Evolutionary conservation across 2,329 filamentous ascomycete species (phyloP).

Genomic region (Conoideocrella luteorostrata): DNA sequence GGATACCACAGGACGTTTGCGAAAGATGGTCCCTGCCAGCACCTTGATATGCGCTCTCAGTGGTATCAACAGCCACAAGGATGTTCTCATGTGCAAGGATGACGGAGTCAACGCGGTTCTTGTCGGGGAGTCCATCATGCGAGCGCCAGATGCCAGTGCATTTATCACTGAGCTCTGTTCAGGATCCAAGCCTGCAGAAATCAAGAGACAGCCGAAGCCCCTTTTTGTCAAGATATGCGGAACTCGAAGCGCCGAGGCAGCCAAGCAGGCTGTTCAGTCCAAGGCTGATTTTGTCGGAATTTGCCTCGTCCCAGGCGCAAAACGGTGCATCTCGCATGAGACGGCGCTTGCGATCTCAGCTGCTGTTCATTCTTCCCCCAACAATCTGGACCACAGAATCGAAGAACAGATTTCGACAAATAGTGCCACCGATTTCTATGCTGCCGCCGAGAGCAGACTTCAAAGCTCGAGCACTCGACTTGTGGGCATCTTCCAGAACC

Average conservation of each 20-base stretch:
- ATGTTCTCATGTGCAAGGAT: slow-evolving; percentile 80
- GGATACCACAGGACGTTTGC: slow-evolving; percentile 80
- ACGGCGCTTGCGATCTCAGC: slow-evolving; percentile 75
- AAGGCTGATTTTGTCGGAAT: slow-evolving; percentile 92
- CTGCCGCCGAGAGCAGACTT: slow-evolving; percentile 39
- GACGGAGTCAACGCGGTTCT: slow-evolving; percentile 90
- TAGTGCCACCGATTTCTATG: slow-evolving; percentile 64
- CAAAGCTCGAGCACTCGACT: slow-evolving; percentile 61
- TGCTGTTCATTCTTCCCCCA: slow-evolving; percentile 64
- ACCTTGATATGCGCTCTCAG: slow-evolving; percentile 91
- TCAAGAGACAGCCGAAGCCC: slow-evolving; percentile 29
- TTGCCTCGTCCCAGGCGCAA: slow-evolving; percentile 76
- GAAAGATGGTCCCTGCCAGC: slow-evolving; percentile 76
- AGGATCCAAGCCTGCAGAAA: slow-evolving; percentile 33
- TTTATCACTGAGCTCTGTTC: slow-evolving; percentile 85
- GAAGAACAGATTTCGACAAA: slow-evolving; percentile 21
- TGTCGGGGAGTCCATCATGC: slow-evolving; percentile 94
- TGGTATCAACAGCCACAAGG: slow-evolving; percentile 82
- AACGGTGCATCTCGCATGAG: slow-evolving; percentile 72
- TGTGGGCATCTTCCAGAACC: slow-evolving; percentile 91
- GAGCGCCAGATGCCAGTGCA: slow-evolving; percentile 69
- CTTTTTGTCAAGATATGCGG: slow-evolving; percentile 93
- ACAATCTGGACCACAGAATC: slow-evolving; percentile 28
- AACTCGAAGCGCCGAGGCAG: slow-evolving; percentile 75
- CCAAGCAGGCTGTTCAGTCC: slow-evolving; percentile 71